These are phyloP conservation scores for Gamarada debralockiae DNA, from an alignment of 495 filamentous ascomycete genomes.

Conservation along the genomic window DNA sequence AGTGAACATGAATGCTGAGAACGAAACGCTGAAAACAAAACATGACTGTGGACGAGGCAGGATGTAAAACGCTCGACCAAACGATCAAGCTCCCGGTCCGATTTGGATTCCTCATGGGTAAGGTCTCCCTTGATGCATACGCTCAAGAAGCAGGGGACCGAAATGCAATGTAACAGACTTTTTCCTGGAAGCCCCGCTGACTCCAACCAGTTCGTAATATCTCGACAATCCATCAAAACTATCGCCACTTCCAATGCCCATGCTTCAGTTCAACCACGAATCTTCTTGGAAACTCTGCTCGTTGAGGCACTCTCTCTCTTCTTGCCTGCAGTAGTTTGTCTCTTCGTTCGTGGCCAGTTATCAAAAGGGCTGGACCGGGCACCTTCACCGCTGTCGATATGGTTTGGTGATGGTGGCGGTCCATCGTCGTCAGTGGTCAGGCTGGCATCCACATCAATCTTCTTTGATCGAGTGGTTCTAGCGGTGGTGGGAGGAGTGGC, in stretches of 20 bases:
- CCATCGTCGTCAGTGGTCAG: slow-evolving; percentile 25
- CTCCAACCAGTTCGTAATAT: too few species aligned
- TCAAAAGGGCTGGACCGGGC: slow-evolving; percentile 60
- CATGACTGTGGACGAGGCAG: too few species aligned
- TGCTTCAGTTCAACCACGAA: neutral
- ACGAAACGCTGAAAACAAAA: too few species aligned
- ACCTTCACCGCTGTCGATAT: slow-evolving; percentile 17
- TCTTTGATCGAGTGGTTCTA: slow-evolving; percentile 44
- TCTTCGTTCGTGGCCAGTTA: slow-evolving; percentile 61
- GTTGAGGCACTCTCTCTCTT: slow-evolving; percentile 16
- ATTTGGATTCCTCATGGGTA: too few species aligned
- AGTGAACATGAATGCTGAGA: too few species aligned
- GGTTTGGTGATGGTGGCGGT: slow-evolving; percentile 24
- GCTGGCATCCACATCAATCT: slow-evolving; percentile 23
- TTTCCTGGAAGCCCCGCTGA: too few species aligned
- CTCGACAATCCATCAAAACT: neutral
- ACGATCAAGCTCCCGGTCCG: too few species aligned
- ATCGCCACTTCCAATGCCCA: neutral
- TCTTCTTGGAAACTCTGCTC: slow-evolving; percentile 7
- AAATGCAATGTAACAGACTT: too few species aligned
- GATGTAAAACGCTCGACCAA: too few species aligned
- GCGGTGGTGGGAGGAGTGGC: slow-evolving; percentile 53
- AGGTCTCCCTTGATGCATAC: too few species aligned
- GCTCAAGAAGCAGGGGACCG: too few species aligned
- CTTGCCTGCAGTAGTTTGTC: slow-evolving; percentile 2